phyloP scores from a whole-genome alignment of 2,329 filamentous ascomycete genomes.

The Colletotrichum godetiae region DNA sequence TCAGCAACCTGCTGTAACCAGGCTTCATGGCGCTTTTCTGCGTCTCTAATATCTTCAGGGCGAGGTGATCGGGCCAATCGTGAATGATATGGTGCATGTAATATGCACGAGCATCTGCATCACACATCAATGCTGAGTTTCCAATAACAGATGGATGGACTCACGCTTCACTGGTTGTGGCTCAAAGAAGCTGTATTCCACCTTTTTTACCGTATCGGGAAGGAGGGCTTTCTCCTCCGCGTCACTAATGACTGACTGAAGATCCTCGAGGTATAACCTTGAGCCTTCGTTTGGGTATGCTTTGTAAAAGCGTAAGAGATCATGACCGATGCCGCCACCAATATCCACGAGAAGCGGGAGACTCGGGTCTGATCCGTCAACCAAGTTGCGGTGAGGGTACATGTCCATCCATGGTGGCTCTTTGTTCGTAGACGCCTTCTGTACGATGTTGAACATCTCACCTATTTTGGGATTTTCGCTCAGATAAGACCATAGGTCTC shows the following conservation, averaged over 20 bases:
- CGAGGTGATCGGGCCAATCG: constrained; percentile 62
- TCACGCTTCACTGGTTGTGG: constrained; percentile 46
- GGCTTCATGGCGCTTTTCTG: constrained; percentile 57
- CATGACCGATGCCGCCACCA: constrained; percentile 17
- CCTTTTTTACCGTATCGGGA: constrained; percentile 1
- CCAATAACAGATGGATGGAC: background rate
- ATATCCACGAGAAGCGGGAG: constrained; percentile 19
- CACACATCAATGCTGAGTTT: background rate
- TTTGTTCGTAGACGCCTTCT: constrained; percentile 2
- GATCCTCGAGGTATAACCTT: constrained; percentile 18
- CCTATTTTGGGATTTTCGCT: background rate
- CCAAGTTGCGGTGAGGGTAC: constrained; percentile 11
- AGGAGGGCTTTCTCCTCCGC: background rate
- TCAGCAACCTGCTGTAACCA: constrained; percentile 49
- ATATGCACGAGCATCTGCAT: constrained; percentile 56
- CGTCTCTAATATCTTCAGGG: constrained; percentile 51
- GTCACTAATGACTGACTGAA: constrained; percentile 5
- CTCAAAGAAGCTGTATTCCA: constrained; percentile 52
- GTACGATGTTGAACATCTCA: constrained; percentile 9
- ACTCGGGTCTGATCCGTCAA: background rate
- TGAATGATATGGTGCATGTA: constrained; percentile 65
- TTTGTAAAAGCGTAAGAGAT: constrained; percentile 2
- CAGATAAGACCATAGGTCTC: constrained; percentile 11
- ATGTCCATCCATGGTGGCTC: constrained; percentile 13
- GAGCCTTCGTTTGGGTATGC: constrained; percentile 4